Evolutionary conservation across 2,329 filamentous ascomycete genomes (phyloP).

Genomic region (Talaromyces islandicus): DNA sequence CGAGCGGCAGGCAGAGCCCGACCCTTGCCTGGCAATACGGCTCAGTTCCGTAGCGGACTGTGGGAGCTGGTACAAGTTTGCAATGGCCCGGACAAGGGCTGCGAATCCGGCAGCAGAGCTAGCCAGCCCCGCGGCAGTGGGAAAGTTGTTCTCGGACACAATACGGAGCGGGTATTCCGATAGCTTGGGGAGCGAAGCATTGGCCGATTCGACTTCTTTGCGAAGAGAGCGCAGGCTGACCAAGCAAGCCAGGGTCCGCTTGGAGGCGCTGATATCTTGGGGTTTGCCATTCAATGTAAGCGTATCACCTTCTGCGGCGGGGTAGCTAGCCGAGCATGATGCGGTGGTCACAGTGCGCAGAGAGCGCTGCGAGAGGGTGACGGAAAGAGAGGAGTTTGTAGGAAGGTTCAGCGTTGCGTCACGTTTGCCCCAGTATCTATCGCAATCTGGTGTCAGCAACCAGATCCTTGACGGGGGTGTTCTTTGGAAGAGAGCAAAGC

Average conservation of each 20-base stretch:
- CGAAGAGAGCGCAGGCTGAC: slow-evolving; percentile 75
- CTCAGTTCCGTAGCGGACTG: slow-evolving; percentile 77
- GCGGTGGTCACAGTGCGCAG: slow-evolving; percentile 94
- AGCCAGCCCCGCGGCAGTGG: slow-evolving; percentile 83
- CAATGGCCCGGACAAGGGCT: slow-evolving; percentile 70
- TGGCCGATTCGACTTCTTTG: slow-evolving; percentile 63
- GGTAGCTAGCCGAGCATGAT: slow-evolving; percentile 72
- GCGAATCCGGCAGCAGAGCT: slow-evolving; percentile 61
- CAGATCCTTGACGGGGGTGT: not conserved
- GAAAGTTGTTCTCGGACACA: slow-evolving; percentile 98
- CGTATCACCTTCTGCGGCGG: slow-evolving; percentile 50
- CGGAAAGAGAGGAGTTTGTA: slow-evolving; percentile 94
- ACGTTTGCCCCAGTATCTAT: slow-evolving; percentile 91
- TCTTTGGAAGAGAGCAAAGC: slow-evolving; percentile 14
- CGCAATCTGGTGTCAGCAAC: not conserved
- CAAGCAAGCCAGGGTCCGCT: slow-evolving; percentile 92
- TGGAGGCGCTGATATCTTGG: slow-evolving; percentile 74
- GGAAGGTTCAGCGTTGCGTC: slow-evolving; percentile 91
- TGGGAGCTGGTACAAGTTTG: slow-evolving; percentile 82
- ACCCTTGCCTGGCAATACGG: slow-evolving; percentile 85
- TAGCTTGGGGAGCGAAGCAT: slow-evolving; percentile 75
- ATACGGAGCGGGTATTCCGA: slow-evolving; percentile 72
- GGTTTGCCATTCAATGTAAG: slow-evolving; percentile 77
- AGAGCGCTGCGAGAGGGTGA: slow-evolving; percentile 90
- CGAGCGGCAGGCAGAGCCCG: slow-evolving; percentile 87